These are phyloP conservation scores for Dipodascus albidus DNA, from an alignment of 805 yeast species.

Conservation along the genomic window DNA sequence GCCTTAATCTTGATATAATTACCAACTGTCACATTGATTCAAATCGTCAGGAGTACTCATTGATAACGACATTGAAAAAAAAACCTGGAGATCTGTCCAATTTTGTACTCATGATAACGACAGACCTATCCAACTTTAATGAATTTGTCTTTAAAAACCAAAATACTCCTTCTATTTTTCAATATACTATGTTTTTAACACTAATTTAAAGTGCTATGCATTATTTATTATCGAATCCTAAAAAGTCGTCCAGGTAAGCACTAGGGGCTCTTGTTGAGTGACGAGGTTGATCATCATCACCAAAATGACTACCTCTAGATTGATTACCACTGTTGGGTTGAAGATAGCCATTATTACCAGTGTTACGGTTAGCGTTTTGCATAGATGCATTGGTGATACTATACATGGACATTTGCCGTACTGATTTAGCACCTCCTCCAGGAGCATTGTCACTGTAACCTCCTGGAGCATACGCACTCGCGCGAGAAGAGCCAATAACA, in stretches of 20 bases:
- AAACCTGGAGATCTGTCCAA: too few relatives aligned
- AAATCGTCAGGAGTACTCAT: too few relatives aligned
- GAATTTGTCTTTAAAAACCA: too few relatives aligned
- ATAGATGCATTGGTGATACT: conserved; percentile 7
- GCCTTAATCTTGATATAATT: too few relatives aligned
- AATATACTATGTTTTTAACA: too few relatives aligned
- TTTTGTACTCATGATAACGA: too few relatives aligned
- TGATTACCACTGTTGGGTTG: conserved; percentile 2
- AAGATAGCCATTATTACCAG: background rate
- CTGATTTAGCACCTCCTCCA: conserved; percentile 14
- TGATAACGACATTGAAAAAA: too few relatives aligned
- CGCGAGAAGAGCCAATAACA: conserved; percentile 8
- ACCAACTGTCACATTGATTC: too few relatives aligned
- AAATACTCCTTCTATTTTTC: background rate
- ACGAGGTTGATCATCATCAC: conserved; percentile 6
- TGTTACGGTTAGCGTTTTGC: conserved; percentile 4
- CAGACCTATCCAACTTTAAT: too few relatives aligned
- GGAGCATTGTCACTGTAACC: conserved; percentile 14
- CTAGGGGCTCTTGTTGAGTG: conserved; percentile 25
- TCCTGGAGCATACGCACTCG: conserved; percentile 19
- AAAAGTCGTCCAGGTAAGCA: conserved; percentile 27
- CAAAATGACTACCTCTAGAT: conserved; percentile 6
- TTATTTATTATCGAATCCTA: conserved; percentile 15
- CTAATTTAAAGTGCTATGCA: background rate
- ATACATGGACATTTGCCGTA: conserved; percentile 13